Evolutionary conservation across 2,329 filamentous ascomycete genomes (phyloP), one percentile per base, ranked within the genome.

Genomic region (Macrophomina pseudophaseolina): DNA sequence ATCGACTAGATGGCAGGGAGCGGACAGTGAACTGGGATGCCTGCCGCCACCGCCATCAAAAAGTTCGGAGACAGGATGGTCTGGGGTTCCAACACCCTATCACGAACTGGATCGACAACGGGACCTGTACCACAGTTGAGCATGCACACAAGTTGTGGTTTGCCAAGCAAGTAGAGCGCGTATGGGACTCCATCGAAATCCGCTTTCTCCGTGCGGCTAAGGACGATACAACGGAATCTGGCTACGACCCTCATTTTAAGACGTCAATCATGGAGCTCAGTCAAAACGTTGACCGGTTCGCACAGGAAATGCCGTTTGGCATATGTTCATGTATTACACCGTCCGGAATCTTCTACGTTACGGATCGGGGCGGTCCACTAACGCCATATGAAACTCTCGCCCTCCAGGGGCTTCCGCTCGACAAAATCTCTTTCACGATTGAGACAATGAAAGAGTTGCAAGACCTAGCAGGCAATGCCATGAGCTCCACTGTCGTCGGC

Each of bases 401-500:
- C 5, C 76, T 93, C 5, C 91, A 94, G 78, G 91, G 91, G 1
- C 80, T 94, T 58, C 89, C 90, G 0, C 74, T 89, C 1, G 79
- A 88, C 64, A 83, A 84, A 58, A 79, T 94, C 11, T 79, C 87
- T 0, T 82, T 93, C n/a, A 88, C 86, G 0, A 84, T 84, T 8
- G 88, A 94, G 71, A 85, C 83, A 0, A 59, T 79, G 35, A 68
- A 74, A 1, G 76, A 93, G 18, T 80, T 92, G 2, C 87, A 89
- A 69, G 87, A 93, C 69, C 79, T 94, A 2, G 90, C 90, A 1
- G 91, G 91, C 0, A 94, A 95, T 74, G 91, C 91, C 0, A 94
- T 94, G 91, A 88, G 86, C 0, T 87, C 87, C 0, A 90, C 91
- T 0, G 89, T 93, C 0, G 87, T 93, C 9, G 90, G 88, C 2